Evolutionary conservation across 441 rosid genomes (phyloP).

Genomic region (Mallotus repandus): DNA sequence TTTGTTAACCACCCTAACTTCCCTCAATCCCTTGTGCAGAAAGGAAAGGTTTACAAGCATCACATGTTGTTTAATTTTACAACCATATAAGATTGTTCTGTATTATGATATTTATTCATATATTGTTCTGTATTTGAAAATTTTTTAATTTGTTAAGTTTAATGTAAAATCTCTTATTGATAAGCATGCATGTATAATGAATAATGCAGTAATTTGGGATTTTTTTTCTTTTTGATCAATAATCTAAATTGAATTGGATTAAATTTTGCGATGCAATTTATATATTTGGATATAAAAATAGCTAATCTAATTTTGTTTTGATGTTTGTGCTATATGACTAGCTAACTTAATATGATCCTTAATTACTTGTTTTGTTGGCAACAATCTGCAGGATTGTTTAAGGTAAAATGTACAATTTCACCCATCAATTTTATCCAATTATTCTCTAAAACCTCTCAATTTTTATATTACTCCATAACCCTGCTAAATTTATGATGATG

Average conservation of each 20-base stretch:
- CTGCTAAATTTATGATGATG: no score
- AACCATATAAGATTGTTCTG: neutral
- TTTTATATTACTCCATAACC: no score
- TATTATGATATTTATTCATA: neutral
- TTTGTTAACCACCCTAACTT: conserved; percentile 62
- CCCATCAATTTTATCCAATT: no score
- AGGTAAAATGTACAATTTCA: no score
- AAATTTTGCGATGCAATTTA: neutral
- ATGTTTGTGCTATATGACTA: no score
- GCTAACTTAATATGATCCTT: no score
- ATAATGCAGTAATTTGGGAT: neutral
- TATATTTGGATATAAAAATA: no score
- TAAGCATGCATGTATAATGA: neutral
- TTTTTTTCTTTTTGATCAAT: neutral
- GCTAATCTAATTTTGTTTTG: neutral
- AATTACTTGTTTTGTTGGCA: no score
- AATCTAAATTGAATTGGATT: no score
- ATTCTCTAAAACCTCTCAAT: no score
- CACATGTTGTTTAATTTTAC: conserved; percentile 52
- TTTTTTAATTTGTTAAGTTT: neutral
- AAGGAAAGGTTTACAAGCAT: conserved; percentile 52
- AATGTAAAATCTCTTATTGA: neutral
- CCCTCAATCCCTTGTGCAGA: conserved; percentile 58
- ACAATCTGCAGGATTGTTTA: no score
- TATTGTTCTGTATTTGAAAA: neutral